Evolutionary conservation across 306 rosid species (phyloP), one percentile per base, ranked within the genome.

Genomic region (Myrica gale): DNA sequence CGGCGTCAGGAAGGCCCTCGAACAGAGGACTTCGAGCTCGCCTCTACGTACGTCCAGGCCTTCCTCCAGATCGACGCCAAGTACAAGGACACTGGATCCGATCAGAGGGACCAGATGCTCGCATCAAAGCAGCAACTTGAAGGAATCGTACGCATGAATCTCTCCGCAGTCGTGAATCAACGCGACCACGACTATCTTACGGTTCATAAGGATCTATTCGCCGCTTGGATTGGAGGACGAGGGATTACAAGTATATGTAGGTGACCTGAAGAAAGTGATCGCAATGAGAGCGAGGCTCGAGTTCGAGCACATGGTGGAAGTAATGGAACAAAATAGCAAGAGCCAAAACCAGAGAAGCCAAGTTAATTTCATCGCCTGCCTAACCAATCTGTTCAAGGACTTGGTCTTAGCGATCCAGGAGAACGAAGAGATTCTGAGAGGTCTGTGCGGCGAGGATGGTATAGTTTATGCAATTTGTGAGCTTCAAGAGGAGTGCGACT

Each of bases 401-500:
- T 84, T 92, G 58, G 96, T 92, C 37, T 70, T 92, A 85, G 99
- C 97, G 0, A 71, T 95, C 70, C 97, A 95, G 68, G 97, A 95
- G 79, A 95, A 95, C 68, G 80, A 85, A 73, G 93, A 82, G 78
- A 90, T 95, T 71, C 78, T 92, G 88, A 85, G 91, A 74, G 87
- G 92, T 71, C 86, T 95, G 9, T 95, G 99, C 57, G 97, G 97
- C 1, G 99, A 95, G 78, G 99, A 95, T 82, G 99, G 99, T 7
- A 81, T 95, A 70, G 99, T 89, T 7, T 95, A 95, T 52, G 97
- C 97, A 1, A 90, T 95, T 54, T 92, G 97, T 50, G 99, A 95
- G 85, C 97, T 95, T 57, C 99, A 95, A 65, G 99, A 92, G 87
- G 99, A 92, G 77, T 95, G 97, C 79, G 97, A 95, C 68, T 84